These are phyloP conservation scores for Fusarium sarcochroum DNA, from an alignment of 2,329 filamentous ascomycete species.

Conservation along the genomic window DNA sequence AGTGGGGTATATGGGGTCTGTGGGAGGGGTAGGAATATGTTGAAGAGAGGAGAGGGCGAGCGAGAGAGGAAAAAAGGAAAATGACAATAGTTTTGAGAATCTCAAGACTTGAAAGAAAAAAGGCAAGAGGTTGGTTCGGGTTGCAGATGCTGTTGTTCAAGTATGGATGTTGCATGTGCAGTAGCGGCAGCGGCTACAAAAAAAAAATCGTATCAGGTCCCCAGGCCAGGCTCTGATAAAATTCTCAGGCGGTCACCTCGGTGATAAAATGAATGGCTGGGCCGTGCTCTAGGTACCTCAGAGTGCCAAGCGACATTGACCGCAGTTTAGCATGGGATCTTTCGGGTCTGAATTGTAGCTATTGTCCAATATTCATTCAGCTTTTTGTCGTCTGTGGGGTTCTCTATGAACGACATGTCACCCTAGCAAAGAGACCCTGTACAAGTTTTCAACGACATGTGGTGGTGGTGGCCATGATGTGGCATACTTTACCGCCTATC, in stretches of 20 bases:
- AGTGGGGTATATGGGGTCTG: constrained; percentile 35
- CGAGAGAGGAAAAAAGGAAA: constrained; percentile 8
- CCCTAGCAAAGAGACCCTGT: constrained; percentile 20
- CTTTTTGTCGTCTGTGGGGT: constrained; percentile 36
- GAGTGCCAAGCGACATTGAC: constrained; percentile 41
- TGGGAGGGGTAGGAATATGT: constrained; percentile 12
- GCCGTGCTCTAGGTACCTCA: constrained; percentile 37
- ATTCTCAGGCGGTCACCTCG: constrained; percentile 44
- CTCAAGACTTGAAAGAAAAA: constrained; percentile 23
- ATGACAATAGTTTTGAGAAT: constrained; percentile 25
- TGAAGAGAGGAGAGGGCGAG: constrained; percentile 19
- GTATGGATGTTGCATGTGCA: constrained; percentile 21
- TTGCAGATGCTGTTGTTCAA: constrained; percentile 38
- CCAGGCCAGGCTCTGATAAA: constrained; percentile 22
- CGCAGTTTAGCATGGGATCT: constrained; percentile 40
- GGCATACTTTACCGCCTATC: constrained; percentile 39
- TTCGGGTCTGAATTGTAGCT: constrained; percentile 33
- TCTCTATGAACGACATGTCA: constrained; percentile 36
- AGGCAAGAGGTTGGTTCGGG: constrained; percentile 33
- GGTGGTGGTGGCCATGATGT: constrained; percentile 26
- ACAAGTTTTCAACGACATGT: constrained; percentile 29
- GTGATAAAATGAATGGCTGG: constrained; percentile 50
- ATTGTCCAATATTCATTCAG: constrained; percentile 37
- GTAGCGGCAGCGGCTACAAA: constrained; percentile 35
- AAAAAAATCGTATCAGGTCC: constrained; percentile 44